A percentile compares a stretch with the other conserved stretches of the same genome.
Evolutionary conservation across 1,284 basidiomycete species (phyloP).

Genomic region (Malassezia slooffiae): DNA sequence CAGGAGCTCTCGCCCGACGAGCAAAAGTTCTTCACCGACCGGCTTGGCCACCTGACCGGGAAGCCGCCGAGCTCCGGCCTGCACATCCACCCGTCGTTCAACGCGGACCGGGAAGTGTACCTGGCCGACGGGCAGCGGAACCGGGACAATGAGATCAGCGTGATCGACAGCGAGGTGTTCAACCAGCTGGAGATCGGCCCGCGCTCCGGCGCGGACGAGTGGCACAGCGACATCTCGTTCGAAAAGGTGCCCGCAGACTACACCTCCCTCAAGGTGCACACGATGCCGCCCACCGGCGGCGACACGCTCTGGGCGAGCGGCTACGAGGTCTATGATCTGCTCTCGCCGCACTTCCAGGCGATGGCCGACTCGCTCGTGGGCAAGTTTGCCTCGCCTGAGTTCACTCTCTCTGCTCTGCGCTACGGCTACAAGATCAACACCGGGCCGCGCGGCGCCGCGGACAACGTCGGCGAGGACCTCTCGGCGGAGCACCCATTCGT

Average conservation of each 20-base stretch:
- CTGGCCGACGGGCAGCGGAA: conserved; percentile 19
- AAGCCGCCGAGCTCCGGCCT: conserved; percentile 54
- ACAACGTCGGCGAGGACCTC: conserved; percentile 55
- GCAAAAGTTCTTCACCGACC: conserved; percentile 50
- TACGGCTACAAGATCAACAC: conserved; percentile 34
- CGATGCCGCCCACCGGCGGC: conserved; percentile 15
- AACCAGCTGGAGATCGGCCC: conserved; percentile 2
- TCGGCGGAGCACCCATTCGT: conserved; percentile 52
- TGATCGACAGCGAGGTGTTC: conserved; percentile 20
- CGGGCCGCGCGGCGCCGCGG: conserved; percentile 47
- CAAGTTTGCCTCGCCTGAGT: conserved; percentile 16
- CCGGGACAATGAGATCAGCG: conserved; percentile 29
- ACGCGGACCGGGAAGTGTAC: conserved; percentile 47
- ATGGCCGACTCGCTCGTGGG: conserved; percentile 51
- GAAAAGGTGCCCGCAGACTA: conserved; percentile 61
- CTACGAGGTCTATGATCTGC: conserved; percentile 58
- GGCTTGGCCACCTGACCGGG: conserved; percentile 55
- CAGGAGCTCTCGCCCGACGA: conserved; percentile 52
- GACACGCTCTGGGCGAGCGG: conserved; percentile 50
- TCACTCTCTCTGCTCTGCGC: conserved; percentile 17
- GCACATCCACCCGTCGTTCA: conserved; percentile 59
- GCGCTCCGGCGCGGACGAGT: conserved; percentile 12
- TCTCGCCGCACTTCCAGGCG: conserved; percentile 54
- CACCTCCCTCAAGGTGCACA: conserved; percentile 35
- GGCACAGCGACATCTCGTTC: conserved; percentile 57